A percentile compares a stretch with the other conserved stretches of the same genome.
These are phyloP conservation scores for Trametes meyenii DNA, from an alignment of 768 basidiomycete species.

Conservation along the genomic window DNA sequence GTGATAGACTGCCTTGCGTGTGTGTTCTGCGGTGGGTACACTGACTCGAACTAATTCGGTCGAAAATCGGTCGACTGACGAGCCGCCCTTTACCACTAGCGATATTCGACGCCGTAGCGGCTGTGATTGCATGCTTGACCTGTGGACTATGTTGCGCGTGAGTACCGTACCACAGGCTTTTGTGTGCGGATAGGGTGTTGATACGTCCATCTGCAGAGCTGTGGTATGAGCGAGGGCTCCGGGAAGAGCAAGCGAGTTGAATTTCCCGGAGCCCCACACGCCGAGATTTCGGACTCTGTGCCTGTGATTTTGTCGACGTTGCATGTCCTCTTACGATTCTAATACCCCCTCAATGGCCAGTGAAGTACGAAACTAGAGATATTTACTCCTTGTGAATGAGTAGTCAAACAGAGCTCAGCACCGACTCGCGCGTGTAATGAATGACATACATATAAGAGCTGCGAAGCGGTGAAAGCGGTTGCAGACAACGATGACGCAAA, in stretches of 20 bases:
- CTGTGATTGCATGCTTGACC: conserved; percentile 14
- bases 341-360: too few species aligned
- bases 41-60: background rate
- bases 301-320: too few species aligned
- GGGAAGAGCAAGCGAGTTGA: background rate
- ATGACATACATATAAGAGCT: too few species aligned
- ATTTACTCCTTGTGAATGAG: too few species aligned
- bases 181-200: background rate
- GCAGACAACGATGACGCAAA: too few species aligned
- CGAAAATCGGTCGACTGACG: background rate
- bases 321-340: too few species aligned
- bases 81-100: background rate
- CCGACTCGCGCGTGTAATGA: too few species aligned
- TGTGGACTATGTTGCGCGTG: conserved; percentile 20
- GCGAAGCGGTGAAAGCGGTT: too few species aligned
- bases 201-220: background rate
- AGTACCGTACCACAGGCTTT: background rate
- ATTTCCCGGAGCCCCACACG: conserved; percentile 14
- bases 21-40: conserved; percentile 13
- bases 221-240: conserved; percentile 16
- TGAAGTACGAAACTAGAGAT: too few species aligned
- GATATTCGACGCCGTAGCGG: conserved; percentile 9
- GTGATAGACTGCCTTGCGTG: conserved; percentile 21
- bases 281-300: too few species aligned
- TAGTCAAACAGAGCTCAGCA: too few species aligned